Base-by-base conservation (phyloP, 2,329 filamentous ascomycete genomes). In the Aspergillus glaucus region DNA sequence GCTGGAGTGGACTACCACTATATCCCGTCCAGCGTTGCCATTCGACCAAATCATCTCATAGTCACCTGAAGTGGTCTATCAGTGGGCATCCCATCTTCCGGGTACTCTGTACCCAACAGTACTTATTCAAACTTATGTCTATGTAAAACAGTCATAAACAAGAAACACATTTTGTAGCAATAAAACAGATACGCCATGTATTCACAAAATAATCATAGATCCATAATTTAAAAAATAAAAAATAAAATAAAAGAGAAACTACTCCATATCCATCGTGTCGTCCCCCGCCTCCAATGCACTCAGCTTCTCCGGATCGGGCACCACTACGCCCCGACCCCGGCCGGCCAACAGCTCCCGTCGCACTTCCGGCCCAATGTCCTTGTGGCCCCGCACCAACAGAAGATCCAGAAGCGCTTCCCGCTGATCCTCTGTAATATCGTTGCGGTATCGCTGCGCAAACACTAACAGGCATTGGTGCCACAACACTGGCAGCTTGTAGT, bases 351-450 rank as follows among this genome's bases (percentile, higher is more conserved):
- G 66, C 67, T 98, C 92, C 61, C 90, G 82, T 58, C 93, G 78
- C 22, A 97, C 88, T 66, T 97, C 93, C 0, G 93, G 90, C 0
- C 89, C 90, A 55, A 98, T 96, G 51, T 85, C 81, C 52, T 84
- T 83, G 71, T 98, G 93, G 0, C 91, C 91, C 52, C 92, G 83
- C 3, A 84, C 85, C 40, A 95, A 75, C 15, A 98, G 75, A 51
- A 98, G 71, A 71, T 98, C 93, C 5, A 98, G 74, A 45, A 98
- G 72, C 0, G 90, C 88, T 71, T 98, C 92, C 59, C 91, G 79
- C 74, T 95, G 91, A 58, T 96, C 91, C 67, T 96, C 91, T 1
- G 90, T 95, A 59, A 96, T 92, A 68, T 97, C 92, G 58, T 96
- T 94, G 63, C 90, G 85, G 72, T 97, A 98, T 49, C 92, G 79